Evolutionary conservation across 176 grass and related monocot genomes (phyloP), one percentile per base, ranked within the genome.

Genomic region (Thinopyrum elongatum): DNA sequence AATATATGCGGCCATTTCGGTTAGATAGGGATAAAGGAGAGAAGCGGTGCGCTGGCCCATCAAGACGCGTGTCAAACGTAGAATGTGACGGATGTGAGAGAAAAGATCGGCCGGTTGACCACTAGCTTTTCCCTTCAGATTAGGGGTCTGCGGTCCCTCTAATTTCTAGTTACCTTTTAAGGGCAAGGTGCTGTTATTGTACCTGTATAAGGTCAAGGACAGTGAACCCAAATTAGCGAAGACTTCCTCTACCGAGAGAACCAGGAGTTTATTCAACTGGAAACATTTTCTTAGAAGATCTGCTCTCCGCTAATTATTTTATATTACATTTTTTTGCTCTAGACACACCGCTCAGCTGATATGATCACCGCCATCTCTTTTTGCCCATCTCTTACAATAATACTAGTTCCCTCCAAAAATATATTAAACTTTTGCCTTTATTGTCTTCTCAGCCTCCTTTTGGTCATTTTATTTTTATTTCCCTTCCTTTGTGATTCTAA

Each of bases 401-500:
- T 77, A 66, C 62, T 77, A 76, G 46, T 66, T 85, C 34, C 80
- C 36, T 83, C 30, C 30, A 76, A 73, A 53, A 82, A 13, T 53
- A 58, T 85, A 74, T 9, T 58, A 58, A 38, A 49, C 5, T 26
- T 86, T 82, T 38, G 10, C 62, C 42, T 36, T 25, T 67, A 63
- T 57, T 82, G 29, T 88, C 70, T 68, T 66, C 31, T 59, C 33
- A 51, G 41, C 14, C 17, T 77, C 34, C 31, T 85, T 76, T 55
- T 55, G 26, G 42, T 35, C 77, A 21, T 60, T 44, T 29, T 83
- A 59, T 78, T 31, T 59, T 62, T 70, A 55, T 47, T 61, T 42
- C n/a, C 53, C 21, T 47, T 57, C 10, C 66, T 85, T 80, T 77
- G 28, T 82, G 22, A 71, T 84, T 94, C 76, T 78, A 51, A 90